Evolutionary conservation across 2,329 filamentous ascomycete genomes (phyloP), one percentile per base, ranked within the genome.

Genomic region (Sclerotinia sclerotiorum): DNA sequence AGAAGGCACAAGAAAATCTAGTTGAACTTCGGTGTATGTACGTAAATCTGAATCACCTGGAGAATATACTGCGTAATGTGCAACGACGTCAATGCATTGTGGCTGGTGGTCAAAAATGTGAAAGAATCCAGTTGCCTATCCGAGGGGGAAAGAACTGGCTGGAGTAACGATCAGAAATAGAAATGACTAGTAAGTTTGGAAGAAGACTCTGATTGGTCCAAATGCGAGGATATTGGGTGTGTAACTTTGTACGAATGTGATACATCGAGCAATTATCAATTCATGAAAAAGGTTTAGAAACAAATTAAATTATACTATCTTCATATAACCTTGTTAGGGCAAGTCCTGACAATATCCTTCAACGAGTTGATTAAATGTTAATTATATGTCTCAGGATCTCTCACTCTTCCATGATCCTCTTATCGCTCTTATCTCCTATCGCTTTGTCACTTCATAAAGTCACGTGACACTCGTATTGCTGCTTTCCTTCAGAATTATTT

Each of bases 81-180:
- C 32, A 56, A 39, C 27, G 19, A 15, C 8, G 13, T 32, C 51
- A 32, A 54, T 32, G 51, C 51, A 54, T 52, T 6, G 10, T 35
- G 52, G 52, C 21, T 35, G 52, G 32, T 60, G 39, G 56, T 21
- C 8, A 8, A 32, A 46, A n/a, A 29, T 46, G 42, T 39, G 21
- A 15, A 32, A 44, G 42, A 60, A 60, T 46, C 32, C 42, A 42
- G 57, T 44, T 60, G 57, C 57, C 57, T 60, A 60, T 29, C 15
- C 17, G 24, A 24, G 24, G 11, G 54, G 32, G 19, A 56, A 8
- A 21, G 21, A 49, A n/a, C 39, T 42, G 11, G 8, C 35, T 39
- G 35, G 27, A 54, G 52, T 21, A 32, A 55, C 4, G 54, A 3
- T 4, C 15, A 55, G 29, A n/a, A 35, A 55, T 21, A 35, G 8